Evolutionary conservation across 768 basidiomycete genomes (phyloP).

Genomic region (Pleurotus platypus): DNA sequence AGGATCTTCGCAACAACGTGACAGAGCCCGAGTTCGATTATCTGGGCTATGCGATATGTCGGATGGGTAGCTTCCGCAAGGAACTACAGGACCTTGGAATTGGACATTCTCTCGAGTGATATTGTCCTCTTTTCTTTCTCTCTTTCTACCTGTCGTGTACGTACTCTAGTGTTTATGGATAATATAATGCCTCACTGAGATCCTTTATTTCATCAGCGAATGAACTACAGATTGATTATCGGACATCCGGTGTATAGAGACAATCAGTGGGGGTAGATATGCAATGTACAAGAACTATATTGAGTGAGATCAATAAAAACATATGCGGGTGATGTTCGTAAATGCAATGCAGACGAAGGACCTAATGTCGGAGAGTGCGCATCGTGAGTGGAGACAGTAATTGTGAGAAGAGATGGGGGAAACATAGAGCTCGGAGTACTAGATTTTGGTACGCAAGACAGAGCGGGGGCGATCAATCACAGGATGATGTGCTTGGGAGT

Average conservation of each 20-base stretch:
- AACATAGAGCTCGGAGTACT: slow-evolving; percentile 18
- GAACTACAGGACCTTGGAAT: slow-evolving; percentile 49
- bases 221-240: background rate
- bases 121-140: too few relatives aligned
- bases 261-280: slow-evolving; percentile 2
- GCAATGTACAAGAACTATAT: slow-evolving; percentile 25
- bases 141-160: too few relatives aligned
- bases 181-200: too few relatives aligned
- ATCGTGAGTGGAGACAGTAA: slow-evolving; percentile 16
- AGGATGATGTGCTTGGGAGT: slow-evolving; percentile 29
- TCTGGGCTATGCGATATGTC: slow-evolving; percentile 70
- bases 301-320: slow-evolving; percentile 44
- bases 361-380: slow-evolving; percentile 2
- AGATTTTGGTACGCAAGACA: slow-evolving; percentile 7
- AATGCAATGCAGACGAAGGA: slow-evolving; percentile 29
- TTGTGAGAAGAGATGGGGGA: slow-evolving; percentile 21
- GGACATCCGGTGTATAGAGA: background rate
- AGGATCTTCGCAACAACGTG: slow-evolving; percentile 58
- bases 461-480: too few relatives aligned
- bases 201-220: too few relatives aligned
- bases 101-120: slow-evolving; percentile 2
- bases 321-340: slow-evolving; percentile 32
- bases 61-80: slow-evolving; percentile 60
- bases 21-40: slow-evolving; percentile 86
- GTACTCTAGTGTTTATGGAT: too few relatives aligned